Conservation (phyloP, 2,329 filamentous ascomycete species). For the Emergomyces africanus region DNA sequence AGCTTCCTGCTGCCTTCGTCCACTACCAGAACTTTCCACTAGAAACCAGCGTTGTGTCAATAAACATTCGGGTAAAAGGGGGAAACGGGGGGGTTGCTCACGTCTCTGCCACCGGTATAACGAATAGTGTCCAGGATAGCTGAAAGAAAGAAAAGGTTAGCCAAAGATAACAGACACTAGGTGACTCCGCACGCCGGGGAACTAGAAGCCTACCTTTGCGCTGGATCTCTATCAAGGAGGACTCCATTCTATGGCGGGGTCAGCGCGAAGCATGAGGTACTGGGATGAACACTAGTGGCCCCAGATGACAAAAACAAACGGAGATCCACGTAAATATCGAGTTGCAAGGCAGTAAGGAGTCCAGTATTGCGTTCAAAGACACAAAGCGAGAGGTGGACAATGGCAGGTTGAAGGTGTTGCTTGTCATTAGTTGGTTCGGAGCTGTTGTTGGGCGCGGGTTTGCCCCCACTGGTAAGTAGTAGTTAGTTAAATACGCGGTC, state of each 20-base stretch:
- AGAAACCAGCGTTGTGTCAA: conserved; percentile 15
- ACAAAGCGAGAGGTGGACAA: background rate
- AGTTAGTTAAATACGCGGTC: too few relatives aligned
- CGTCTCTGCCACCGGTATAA: conserved; percentile 67
- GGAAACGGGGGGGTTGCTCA: conserved; percentile 32
- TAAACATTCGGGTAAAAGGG: conserved; percentile 15
- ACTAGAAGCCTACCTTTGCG: conserved; percentile 48
- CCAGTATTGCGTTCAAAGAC: background rate
- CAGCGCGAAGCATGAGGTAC: conserved; percentile 18
- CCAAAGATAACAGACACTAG: background rate
- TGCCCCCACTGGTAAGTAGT: too few relatives aligned
- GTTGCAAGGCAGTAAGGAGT: background rate
- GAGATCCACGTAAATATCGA: background rate
- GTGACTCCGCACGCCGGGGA: background rate
- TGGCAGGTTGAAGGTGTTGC: background rate
- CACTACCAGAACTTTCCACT: conserved; percentile 97
- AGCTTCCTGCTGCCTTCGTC: conserved; percentile 75
- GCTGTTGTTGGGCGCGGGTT: background rate
- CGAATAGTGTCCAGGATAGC: conserved; percentile 64
- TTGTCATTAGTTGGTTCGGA: background rate
- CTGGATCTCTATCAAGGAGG: conserved; percentile 77
- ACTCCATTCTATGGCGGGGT: conserved; percentile 53
- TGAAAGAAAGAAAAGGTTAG: conserved; percentile 19
- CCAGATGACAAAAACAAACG: background rate
- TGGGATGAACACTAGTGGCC: background rate